These are phyloP conservation scores for Diaporthe australafricana DNA, from an alignment of 2,329 filamentous ascomycete genomes.

Conservation along the genomic window DNA sequence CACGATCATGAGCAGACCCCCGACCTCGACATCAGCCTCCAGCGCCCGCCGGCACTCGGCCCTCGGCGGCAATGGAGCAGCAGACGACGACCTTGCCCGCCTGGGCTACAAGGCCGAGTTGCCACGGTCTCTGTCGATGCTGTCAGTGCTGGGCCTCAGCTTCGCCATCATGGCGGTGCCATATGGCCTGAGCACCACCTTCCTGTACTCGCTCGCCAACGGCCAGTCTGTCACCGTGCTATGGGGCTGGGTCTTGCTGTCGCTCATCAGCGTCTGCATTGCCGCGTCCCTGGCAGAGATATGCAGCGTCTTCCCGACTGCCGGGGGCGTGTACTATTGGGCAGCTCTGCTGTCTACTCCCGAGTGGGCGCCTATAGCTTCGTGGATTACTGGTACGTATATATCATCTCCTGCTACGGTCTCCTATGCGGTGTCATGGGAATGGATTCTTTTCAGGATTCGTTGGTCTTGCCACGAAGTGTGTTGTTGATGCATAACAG, in stretches of 20 bases:
- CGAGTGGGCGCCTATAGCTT: conserved; percentile 74
- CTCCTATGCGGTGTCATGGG: no score
- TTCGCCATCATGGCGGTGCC: conserved; percentile 83
- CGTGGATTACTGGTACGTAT: conserved; percentile 66
- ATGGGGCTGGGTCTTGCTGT: conserved; percentile 77
- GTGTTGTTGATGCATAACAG: conserved; percentile 43
- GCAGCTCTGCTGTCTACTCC: conserved; percentile 75
- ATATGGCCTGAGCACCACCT: conserved; percentile 75
- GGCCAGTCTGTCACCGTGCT: conserved; percentile 77
- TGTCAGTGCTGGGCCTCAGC: conserved; percentile 74
- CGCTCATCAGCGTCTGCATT: conserved; percentile 71
- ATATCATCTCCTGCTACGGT: no score
- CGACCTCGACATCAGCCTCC: conserved; percentile 23
- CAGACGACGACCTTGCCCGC: conserved; percentile 70
- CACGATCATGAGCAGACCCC: conserved; percentile 25
- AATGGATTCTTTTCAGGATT: neutral
- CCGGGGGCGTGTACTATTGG: conserved; percentile 79
- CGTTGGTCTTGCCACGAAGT: neutral
- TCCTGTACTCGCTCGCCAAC: conserved; percentile 76
- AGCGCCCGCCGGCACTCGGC: conserved; percentile 22
- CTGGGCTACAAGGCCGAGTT: conserved; percentile 78
- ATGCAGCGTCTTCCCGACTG: conserved; percentile 75
- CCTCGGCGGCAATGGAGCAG: conserved; percentile 42
- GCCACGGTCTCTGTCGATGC: conserved; percentile 73
- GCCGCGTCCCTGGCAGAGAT: conserved; percentile 77